These are phyloP conservation scores for Epichloe typhina DNA, from an alignment of 2,329 filamentous ascomycete species.

Conservation along the genomic window DNA sequence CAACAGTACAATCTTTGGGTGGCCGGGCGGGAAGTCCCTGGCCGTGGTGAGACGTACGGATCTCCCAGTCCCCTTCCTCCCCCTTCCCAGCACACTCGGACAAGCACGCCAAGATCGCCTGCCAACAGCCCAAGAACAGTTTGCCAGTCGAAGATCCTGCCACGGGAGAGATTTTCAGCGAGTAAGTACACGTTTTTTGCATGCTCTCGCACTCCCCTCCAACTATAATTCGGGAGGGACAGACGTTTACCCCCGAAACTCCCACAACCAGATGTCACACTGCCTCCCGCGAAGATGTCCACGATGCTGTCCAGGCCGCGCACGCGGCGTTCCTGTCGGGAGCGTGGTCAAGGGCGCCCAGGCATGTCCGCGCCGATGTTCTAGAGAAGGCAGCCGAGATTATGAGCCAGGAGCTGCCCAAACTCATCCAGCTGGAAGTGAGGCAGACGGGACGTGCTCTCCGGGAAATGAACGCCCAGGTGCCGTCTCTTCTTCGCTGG, in stretches of 20 bases:
- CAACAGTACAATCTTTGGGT: conserved; percentile 6
- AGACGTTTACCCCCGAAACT: neutral
- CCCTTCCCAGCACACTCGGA: neutral
- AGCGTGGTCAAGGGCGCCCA: no score
- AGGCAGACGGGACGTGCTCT: conserved; percentile 54
- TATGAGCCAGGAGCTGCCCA: conserved; percentile 28
- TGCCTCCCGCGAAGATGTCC: conserved; percentile 17
- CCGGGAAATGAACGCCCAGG: conserved; percentile 58
- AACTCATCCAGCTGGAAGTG: conserved; percentile 50
- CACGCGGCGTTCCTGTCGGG: conserved; percentile 32
- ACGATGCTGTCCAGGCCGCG: conserved; percentile 27
- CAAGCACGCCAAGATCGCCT: neutral
- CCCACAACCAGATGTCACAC: conserved; percentile 13
- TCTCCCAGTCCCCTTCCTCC: no score
- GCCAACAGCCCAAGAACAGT: conserved; percentile 18
- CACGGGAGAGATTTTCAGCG: conserved; percentile 36
- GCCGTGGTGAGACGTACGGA: conserved; percentile 5
- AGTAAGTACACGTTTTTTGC: conserved; percentile 20
- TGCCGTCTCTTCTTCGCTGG: conserved; percentile 53
- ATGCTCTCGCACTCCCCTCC: neutral
- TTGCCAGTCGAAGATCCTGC: conserved; percentile 41
- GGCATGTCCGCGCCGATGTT: no score
- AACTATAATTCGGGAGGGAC: neutral
- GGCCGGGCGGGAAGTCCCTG: conserved; percentile 1
- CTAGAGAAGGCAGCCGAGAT: no score